Conservation (phyloP, 257 asterid species). For the Solanum clarkiae region DNA sequence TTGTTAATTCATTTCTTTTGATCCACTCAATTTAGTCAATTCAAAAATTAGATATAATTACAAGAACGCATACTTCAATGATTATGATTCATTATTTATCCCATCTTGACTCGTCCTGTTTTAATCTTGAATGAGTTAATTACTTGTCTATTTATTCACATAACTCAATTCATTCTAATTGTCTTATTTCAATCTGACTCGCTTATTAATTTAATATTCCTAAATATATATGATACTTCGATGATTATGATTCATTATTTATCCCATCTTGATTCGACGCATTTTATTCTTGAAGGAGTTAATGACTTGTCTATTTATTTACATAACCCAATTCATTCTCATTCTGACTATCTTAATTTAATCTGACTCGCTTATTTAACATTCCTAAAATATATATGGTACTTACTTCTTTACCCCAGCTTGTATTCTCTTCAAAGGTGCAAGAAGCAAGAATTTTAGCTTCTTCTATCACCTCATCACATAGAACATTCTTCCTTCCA, state of each 20-base stretch:
- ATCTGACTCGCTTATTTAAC: neutral
- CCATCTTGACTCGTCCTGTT: neutral
- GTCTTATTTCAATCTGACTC: neutral
- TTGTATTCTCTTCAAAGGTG: conserved; percentile 50
- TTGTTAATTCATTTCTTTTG: neutral
- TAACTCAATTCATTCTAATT: neutral
- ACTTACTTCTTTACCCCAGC: conserved; percentile 75
- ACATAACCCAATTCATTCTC: neutral
- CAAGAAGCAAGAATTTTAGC: conserved; percentile 62
- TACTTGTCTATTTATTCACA: neutral
- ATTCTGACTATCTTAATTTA: neutral
- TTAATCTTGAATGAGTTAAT: neutral
- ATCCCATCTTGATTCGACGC: neutral
- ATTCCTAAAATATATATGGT: neutral
- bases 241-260: neutral
- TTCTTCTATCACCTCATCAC: conserved; percentile 30
- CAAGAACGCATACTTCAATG: too few species aligned
- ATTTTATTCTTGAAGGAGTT: neutral
- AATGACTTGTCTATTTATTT: neutral
- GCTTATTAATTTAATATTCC: neutral
- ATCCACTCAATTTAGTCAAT: neutral
- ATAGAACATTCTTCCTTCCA: neutral
- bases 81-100: neutral
- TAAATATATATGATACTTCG: too few species aligned
- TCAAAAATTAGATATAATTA: neutral